Evolutionary conservation across 768 basidiomycete genomes (phyloP), one percentile per base, ranked within the genome.

Genomic region (Termitomyces sp.): DNA sequence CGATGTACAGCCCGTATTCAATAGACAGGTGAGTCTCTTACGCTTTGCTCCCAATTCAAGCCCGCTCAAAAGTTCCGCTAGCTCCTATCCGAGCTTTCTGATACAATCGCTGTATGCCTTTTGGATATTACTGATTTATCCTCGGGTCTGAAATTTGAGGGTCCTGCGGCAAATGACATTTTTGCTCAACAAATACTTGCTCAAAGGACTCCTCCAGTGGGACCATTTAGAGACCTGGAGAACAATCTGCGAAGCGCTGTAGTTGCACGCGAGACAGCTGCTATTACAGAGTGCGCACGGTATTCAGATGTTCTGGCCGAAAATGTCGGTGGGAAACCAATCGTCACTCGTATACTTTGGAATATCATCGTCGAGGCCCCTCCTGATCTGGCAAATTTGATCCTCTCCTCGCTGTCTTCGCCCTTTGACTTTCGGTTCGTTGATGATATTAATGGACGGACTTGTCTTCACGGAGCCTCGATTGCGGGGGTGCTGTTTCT

Each of bases 1-100:
- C 2, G 97, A 99, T 62, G 91, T 98, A n/a, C 97, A 98, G 64
- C 97, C 95, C 0, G 94, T 95, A 42, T 98, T 98, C 73, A 95
- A 98, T 67, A 79, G 95, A 72, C 93, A 95, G 77, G 91, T 89
- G 55, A 53, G 80, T 67, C n/a, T n/a, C 34, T 49, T 27, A 54
- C 51, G 49, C 48, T 14, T 50, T 40, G 6, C 11, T 6, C 25
- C 14, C 30, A 34, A 42, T 43, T 27, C 30, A 27, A 28, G 44
- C 49, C 35, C 55, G 55, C 48, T 60, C 53, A 58, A 55, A 32
- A 39, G n/a, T 45, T 60, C 16, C 14, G 46, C 39, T 65, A 96
- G 87, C 89, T 98, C 67, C 94, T 99, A 54, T 91, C 95, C 54
- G 94, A 97, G 68, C 79, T 99, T 41, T 89, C 94, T 25, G 94